Evolutionary conservation across 179 eudicot species (phyloP).

Genomic region (Carnegiea gigantea): DNA sequence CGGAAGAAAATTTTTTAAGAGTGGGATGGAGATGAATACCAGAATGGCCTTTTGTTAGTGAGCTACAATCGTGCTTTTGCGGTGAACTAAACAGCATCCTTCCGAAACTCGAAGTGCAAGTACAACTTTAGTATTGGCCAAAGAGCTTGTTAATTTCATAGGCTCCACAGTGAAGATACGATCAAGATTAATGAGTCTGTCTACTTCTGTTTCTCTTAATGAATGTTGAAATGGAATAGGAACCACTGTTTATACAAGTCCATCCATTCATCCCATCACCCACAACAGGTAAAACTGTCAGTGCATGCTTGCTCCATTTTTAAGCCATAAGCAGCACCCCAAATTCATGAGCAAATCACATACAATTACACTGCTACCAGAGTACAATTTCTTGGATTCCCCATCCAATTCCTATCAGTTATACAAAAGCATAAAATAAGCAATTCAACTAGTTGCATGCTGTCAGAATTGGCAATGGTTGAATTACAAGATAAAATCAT

Average conservation of each 20-base stretch:
- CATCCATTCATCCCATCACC: background rate
- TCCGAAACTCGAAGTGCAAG: slow-evolving; percentile 91
- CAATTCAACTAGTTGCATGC: background rate
- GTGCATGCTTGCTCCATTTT: background rate
- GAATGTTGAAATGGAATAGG: slow-evolving; percentile 88
- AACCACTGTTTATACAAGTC: slow-evolving; percentile 51
- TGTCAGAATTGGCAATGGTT: background rate
- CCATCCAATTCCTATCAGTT: background rate
- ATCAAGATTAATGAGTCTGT: slow-evolving; percentile 58
- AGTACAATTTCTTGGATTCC: no score
- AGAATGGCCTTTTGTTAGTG: slow-evolving; percentile 79
- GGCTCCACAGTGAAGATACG: slow-evolving; percentile 84
- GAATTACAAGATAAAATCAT: background rate
- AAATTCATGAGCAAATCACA: no score
- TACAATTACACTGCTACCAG: no score
- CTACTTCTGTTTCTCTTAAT: slow-evolving; percentile 71
- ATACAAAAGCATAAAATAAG: background rate
- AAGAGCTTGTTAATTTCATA: slow-evolving; percentile 68
- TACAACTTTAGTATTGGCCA: slow-evolving; percentile 82
- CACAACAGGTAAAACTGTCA: background rate
- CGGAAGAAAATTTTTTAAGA: background rate
- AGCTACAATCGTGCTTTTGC: slow-evolving; percentile 69
- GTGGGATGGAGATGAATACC: slow-evolving; percentile 29
- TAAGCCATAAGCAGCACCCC: background rate
- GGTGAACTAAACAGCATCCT: slow-evolving; percentile 91